Base-by-base conservation (phyloP, 345 rosid species). In the Eucalyptus caleyi region DNA sequence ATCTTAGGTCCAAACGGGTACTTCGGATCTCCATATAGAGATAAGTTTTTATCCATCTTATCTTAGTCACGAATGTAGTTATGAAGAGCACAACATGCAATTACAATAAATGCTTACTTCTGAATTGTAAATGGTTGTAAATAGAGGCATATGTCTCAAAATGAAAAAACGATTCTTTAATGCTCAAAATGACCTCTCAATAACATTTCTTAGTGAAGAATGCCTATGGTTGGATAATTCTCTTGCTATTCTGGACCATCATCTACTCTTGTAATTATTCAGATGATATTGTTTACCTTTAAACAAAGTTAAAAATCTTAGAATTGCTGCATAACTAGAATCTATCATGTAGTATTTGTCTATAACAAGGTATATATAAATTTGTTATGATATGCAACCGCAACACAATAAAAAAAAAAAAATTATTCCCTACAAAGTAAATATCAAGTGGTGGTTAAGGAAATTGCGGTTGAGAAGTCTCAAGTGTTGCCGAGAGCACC, bases 241-340 rank as follows among this genome's bases (percentile, higher is more conserved):
- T 67, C 23, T 67, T 16, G 12, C 1, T 32, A 1, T 67, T 67
- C 0, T 32, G 19, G 23, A 2, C 11, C 4, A 5, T 16, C 42
- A 11, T 16, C 42, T 67, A 67, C 80, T 6, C 11, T 9, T 16
- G 16, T 67, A 67, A 67, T 67, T 2, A 9, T 67, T 67, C 3
- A 16, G 1, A 32, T 13, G 23, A 67, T 32, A 67, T 1, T 0
- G 6, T 15, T 67, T 10, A 67, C 40, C 11, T 67, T 67, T 67
- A 32, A 67, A 67, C 8, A 37, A 11, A 67, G 23, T 32, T 67
- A 67, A 67, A 67, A 67, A 32, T 32, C 21, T 3, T 5, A 11
- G 5, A 67, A 67, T 2, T 67, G 37, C 3, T 8, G 11, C 11
- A 67, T 67, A 16, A 67, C 11, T 1, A 67, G 11, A 67, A 67